A percentile compares a stretch with the other conserved stretches of the same genome.
phyloP scores from a whole-genome alignment of 495 filamentous ascomycete genomes.

The Entonaema liquescens region DNA sequence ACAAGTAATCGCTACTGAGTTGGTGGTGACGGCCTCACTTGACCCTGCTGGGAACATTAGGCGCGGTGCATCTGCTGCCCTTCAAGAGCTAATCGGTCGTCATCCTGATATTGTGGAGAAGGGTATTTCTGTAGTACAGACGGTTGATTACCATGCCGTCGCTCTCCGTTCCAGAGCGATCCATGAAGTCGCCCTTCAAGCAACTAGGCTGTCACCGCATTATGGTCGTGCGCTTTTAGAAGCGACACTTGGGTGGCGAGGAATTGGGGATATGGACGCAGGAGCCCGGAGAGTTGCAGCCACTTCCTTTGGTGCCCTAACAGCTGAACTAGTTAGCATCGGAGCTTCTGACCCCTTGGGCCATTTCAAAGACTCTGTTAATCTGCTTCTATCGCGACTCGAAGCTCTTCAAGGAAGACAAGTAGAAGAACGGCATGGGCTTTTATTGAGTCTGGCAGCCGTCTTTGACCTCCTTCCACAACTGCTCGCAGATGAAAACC shows the following conservation, averaged over 20 bases:
- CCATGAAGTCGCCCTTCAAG: conserved; percentile 73
- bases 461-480: conserved; percentile 52
- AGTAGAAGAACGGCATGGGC: conserved; percentile 73
- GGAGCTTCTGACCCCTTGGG: conserved; percentile 32
- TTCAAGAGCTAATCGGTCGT: conserved; percentile 93
- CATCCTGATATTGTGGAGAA: conserved; percentile 84
- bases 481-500: conserved; percentile 16
- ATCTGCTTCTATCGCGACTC: conserved; percentile 55
- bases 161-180: conserved; percentile 85
- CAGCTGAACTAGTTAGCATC: conserved; percentile 48
- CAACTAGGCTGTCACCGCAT: conserved; percentile 65
- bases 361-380: conserved; percentile 41
- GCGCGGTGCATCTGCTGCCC: conserved; percentile 87
- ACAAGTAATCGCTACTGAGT: conserved; percentile 79
- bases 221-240: conserved; percentile 78
- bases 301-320: conserved; percentile 69
- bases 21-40: conserved; percentile 82
- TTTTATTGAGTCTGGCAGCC: conserved; percentile 67
- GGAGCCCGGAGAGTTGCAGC: conserved; percentile 77
- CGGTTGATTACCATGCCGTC: conserved; percentile 92
- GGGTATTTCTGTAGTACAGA: conserved; percentile 86
- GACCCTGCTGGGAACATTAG: conserved; percentile 94
- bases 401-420: conserved; percentile 63
- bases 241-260: conserved; percentile 85
- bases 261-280: conserved; percentile 78